Base-by-base conservation (phyloP, 208 protist genomes). In the Angomonas ambiguus region DNA sequence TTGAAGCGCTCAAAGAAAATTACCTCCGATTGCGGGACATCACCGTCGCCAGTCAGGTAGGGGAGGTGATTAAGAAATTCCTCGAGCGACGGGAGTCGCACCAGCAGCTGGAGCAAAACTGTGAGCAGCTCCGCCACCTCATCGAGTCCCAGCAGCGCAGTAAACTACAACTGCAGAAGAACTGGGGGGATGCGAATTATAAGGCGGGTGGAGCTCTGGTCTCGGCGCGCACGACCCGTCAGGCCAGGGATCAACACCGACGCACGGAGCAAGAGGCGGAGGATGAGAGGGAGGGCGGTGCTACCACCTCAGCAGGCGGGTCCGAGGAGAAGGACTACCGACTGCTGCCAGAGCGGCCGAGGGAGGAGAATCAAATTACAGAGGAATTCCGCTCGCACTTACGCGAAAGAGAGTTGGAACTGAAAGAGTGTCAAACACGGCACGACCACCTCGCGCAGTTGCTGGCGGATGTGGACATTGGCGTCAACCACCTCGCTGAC, bases 1-100 rank as follows among this genome's bases (percentile, higher is more conserved):
- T 97, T 42, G 74, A 78, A 69, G 58, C 64, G 51, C 88, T 88
- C 57, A 91, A 95, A 42, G 83, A 89, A 27, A 78, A 83, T n/a
- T 98, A 97, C 81, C 74, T 88, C 18, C 85, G 83, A 35, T 92
- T 98, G 51, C 93, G 94, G 63, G 97, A 98, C 32, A 80, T 88
- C 24, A 97, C 95, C 18, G 91, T 91, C 69, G 72, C 69, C 13
- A 64, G 27, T 0, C 82, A 77, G 66, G 90, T 97, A 0, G 71
- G 74, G 42, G 93, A 97, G 34, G 92, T 98, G 24, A 89, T 98
- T 53, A 63, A 79, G 13, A 97, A 96, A 72, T 76, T 96, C 55
- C 38, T 74, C 18, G 89, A 92, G 57, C 89, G 94, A 38, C 75
- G 82, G 8, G 82, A 91, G 31, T 95, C 89, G 13, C 82, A 97